Evolutionary conservation across 441 rosid genomes (phyloP).

Genomic region (Raphanus hybrid): DNA sequence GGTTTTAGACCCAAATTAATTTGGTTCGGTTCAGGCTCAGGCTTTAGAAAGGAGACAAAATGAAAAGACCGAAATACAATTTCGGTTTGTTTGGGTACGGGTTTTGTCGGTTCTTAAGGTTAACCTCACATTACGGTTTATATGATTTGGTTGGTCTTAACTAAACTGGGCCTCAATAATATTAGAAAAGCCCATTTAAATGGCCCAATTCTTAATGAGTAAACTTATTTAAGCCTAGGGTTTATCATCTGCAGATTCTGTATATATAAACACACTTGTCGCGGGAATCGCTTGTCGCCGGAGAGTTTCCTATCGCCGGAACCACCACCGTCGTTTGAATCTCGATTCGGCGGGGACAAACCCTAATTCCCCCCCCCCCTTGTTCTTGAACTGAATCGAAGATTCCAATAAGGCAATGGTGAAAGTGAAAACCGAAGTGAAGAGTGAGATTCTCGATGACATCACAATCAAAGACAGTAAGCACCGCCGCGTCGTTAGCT

Average conservation of each 20-base stretch:
- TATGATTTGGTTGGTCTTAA: neutral
- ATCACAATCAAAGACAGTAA: neutral
- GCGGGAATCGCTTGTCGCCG: constrained; percentile 1
- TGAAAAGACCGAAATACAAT: too few relatives aligned
- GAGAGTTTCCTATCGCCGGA: constrained; percentile 1
- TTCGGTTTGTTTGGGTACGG: too few relatives aligned
- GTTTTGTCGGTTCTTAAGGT: too few relatives aligned
- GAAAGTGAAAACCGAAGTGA: constrained; percentile 7
- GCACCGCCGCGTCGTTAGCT: constrained; percentile 4
- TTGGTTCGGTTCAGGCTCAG: too few relatives aligned
- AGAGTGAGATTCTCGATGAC: neutral
- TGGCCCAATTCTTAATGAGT: neutral
- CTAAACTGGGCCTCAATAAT: neutral
- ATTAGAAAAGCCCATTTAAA: neutral
- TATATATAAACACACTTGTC: neutral
- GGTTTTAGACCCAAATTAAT: too few relatives aligned
- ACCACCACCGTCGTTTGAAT: neutral
- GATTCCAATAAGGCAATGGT: constrained; percentile 5
- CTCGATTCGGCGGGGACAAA: neutral
- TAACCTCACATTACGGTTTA: too few relatives aligned
- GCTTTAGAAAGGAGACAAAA: too few relatives aligned
- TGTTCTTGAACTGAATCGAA: neutral
- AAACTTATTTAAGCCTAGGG: neutral
- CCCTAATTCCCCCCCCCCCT: neutral
- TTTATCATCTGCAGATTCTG: neutral